A percentile compares a stretch with the other conserved stretches of the same genome.
These are phyloP conservation scores for Auricularia sp. DNA, from an alignment of 768 basidiomycete genomes.

Conservation along the genomic window DNA sequence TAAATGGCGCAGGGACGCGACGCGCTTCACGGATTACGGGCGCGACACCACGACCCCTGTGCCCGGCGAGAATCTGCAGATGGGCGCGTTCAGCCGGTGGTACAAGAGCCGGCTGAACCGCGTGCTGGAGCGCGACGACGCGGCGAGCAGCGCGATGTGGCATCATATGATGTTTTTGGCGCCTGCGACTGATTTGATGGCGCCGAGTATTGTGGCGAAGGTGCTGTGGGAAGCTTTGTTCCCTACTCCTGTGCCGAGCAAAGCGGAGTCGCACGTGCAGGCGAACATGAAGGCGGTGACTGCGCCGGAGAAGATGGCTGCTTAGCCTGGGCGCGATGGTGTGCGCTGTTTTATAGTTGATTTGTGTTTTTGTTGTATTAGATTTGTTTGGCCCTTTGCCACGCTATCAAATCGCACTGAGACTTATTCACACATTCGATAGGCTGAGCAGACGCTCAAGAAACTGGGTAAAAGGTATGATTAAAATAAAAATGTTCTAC, in stretches of 20 bases:
- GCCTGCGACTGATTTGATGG: slow-evolving; percentile 13
- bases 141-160: slow-evolving; percentile 11
- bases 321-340: too few species aligned
- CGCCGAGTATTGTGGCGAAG: slow-evolving; percentile 14
- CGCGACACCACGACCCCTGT: background rate
- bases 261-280: too few species aligned
- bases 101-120: background rate
- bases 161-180: slow-evolving; percentile 9
- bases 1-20: background rate
- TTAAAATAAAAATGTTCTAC: too few species aligned
- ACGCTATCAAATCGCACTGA: too few species aligned
- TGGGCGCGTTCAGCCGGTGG: background rate
- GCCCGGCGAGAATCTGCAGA: background rate
- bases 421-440: too few species aligned
- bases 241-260: background rate
- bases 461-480: too few species aligned
- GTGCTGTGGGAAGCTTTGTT: slow-evolving; percentile 10
- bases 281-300: too few species aligned
- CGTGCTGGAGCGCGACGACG: slow-evolving; percentile 7
- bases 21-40: background rate
- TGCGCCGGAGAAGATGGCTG: too few species aligned
- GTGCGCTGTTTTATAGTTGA: too few species aligned
- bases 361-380: too few species aligned
- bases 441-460: too few species aligned
- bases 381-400: too few species aligned